phyloP scores from a whole-genome alignment of 2,329 filamentous ascomycete genomes.

The Aspergillus jensenii region DNA sequence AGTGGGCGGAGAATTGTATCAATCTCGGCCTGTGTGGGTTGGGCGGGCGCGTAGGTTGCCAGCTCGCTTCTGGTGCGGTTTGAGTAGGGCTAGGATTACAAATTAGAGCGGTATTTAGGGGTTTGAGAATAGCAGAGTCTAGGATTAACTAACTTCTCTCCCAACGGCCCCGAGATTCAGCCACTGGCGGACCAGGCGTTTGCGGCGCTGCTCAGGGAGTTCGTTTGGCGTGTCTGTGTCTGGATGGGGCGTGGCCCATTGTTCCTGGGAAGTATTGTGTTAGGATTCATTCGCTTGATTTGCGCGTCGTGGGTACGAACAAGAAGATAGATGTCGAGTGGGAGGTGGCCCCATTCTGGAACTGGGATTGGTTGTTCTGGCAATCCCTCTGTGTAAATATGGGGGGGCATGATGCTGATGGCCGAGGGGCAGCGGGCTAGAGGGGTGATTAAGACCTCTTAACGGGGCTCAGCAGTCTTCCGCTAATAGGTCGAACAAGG shows the following conservation, averaged over 20 bases:
- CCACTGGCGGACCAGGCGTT: not conserved
- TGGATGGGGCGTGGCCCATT: no score
- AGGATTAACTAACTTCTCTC: slow-evolving; percentile 3
- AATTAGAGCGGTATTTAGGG: not conserved
- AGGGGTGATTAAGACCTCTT: no score
- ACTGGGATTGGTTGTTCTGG: not conserved
- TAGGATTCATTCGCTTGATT: not conserved
- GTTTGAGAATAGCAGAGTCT: not conserved
- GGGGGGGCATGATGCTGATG: not conserved
- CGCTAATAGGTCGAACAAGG: no score
- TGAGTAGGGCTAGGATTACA: not conserved
- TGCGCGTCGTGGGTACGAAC: not conserved
- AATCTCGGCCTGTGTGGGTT: no score
- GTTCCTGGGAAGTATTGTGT: no score
- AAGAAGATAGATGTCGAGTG: slow-evolving; percentile 1
- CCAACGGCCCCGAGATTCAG: slow-evolving; percentile 2
- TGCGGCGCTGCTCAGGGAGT: no score
- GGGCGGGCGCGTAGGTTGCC: not conserved
- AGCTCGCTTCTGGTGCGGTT: not conserved
- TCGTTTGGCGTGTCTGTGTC: no score
- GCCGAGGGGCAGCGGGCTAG: not conserved
- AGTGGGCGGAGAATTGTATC: no score
- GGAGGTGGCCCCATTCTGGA: not conserved
- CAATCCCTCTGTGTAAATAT: slow-evolving; percentile 4
- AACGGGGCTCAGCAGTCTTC: no score